These are phyloP conservation scores for Bidens hawaiensis DNA, from an alignment of 140 eudicot genomes.

Conservation along the genomic window DNA sequence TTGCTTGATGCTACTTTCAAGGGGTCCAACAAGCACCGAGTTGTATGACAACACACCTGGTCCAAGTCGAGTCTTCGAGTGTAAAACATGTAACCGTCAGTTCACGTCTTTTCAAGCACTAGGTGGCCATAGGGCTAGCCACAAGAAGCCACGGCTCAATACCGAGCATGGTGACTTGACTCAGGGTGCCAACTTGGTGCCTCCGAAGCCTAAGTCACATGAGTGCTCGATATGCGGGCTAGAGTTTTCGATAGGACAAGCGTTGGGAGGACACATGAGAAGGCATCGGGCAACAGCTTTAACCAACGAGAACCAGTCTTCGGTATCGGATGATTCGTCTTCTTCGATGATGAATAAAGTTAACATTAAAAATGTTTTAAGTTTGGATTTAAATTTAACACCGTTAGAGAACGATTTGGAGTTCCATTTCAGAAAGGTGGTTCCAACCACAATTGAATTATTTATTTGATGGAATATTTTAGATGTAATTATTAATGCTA, in stretches of 20 bases:
- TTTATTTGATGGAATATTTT: conserved; percentile 24
- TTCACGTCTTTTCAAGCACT: conserved; percentile 72
- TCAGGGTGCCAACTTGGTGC: conserved; percentile 10
- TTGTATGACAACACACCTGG: conserved; percentile 1
- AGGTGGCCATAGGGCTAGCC: conserved; percentile 85
- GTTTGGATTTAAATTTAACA: conserved; percentile 71
- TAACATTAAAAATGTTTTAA: conserved; percentile 30
- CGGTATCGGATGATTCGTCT: background rate
- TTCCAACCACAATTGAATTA: conserved; percentile 33
- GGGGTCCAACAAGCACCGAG: conserved; percentile 14
- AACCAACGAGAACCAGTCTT: conserved; percentile 9
- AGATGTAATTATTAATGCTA: background rate
- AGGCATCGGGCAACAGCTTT: conserved; percentile 45
- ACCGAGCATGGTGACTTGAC: conserved; percentile 24
- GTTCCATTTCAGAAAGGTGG: conserved; percentile 36
- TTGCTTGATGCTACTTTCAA: conserved; percentile 44
- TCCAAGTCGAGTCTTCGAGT: conserved; percentile 61
- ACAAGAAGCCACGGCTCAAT: conserved; percentile 51
- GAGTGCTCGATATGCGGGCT: conserved; percentile 69
- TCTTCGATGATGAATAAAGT: conserved; percentile 27
- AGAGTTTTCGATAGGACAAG: conserved; percentile 75
- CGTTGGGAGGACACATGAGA: conserved; percentile 86
- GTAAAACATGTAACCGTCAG: conserved; percentile 68
- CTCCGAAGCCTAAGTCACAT: conserved; percentile 62
- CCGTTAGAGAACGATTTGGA: conserved; percentile 59